These are phyloP conservation scores for Penicillium corylophilum DNA, from an alignment of 2,329 filamentous ascomycete genomes.

Conservation along the genomic window DNA sequence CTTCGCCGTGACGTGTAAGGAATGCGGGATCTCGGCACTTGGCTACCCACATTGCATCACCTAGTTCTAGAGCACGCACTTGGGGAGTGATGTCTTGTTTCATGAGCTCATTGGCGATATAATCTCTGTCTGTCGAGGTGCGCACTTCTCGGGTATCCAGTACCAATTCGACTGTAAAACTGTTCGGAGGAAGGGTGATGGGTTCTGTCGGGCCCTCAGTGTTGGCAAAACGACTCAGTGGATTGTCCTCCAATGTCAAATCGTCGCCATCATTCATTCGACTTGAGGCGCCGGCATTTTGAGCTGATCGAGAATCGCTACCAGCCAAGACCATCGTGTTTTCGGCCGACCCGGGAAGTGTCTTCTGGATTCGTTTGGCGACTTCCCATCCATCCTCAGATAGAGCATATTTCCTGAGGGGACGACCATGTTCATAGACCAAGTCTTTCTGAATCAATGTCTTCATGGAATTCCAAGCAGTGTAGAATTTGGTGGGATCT, in stretches of 20 bases:
- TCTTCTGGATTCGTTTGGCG: conserved; percentile 62
- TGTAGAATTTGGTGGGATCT: conserved; percentile 69
- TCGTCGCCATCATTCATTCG: conserved; percentile 13
- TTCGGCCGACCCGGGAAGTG: conserved; percentile 30
- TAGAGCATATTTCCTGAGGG: conserved; percentile 65
- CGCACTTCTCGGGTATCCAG: conserved; percentile 74
- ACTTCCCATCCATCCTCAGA: conserved; percentile 79
- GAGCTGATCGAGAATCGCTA: conserved; percentile 1
- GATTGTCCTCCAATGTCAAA: background rate
- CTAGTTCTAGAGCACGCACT: conserved; percentile 68
- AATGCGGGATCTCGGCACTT: conserved; percentile 63
- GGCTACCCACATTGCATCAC: conserved; percentile 77
- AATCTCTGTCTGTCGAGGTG: conserved; percentile 70
- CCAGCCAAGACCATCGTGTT: conserved; percentile 16
- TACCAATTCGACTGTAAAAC: conserved; percentile 70
- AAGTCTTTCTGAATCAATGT: conserved; percentile 71
- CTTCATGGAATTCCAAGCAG: conserved; percentile 81
- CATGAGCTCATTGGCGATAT: conserved; percentile 69
- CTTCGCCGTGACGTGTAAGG: conserved; percentile 56
- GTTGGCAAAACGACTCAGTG: conserved; percentile 4
- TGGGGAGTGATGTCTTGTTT: conserved; percentile 66
- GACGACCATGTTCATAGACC: conserved; percentile 69
- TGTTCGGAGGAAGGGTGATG: conserved; percentile 61
- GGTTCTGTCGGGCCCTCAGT: conserved; percentile 49
- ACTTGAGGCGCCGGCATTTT: background rate